A percentile compares a stretch with the other conserved stretches of the same genome.
Evolutionary conservation across 2,329 filamentous ascomycete species (phyloP).

Genomic region (Beauveria caledonica): DNA sequence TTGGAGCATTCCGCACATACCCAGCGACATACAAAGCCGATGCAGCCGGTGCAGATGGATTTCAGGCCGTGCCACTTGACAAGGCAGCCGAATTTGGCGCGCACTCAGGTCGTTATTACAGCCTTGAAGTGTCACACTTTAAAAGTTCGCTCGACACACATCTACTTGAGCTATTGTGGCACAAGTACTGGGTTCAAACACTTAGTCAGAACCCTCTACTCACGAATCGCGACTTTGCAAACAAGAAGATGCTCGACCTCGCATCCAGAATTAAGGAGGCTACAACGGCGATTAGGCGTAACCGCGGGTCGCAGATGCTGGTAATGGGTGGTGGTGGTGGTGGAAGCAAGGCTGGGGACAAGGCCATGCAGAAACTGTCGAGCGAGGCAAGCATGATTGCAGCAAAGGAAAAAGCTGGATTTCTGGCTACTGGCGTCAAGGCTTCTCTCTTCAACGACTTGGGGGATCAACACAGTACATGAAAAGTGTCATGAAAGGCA

Average conservation of each 20-base stretch:
- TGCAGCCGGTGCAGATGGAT: constrained; percentile 40
- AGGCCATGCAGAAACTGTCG: constrained; percentile 51
- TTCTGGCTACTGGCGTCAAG: constrained; percentile 56
- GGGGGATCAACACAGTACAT: constrained; percentile 15
- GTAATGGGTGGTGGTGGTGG: constrained; percentile 30
- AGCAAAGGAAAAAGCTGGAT: constrained; percentile 52
- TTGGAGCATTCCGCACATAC: constrained; percentile 91
- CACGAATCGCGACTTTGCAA: constrained; percentile 87
- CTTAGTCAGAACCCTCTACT: constrained; percentile 84
- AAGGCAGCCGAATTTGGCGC: constrained; percentile 96
- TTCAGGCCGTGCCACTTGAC: constrained; percentile 74
- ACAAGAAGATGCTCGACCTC: constrained; percentile 84
- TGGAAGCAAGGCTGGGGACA: constrained; percentile 37
- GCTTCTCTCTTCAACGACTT: constrained; percentile 49
- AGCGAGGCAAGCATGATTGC: constrained; percentile 53
- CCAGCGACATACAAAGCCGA: constrained; percentile 58
- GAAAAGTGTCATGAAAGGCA: not conserved
- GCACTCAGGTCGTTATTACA: constrained; percentile 84
- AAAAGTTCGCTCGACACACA: constrained; percentile 86
- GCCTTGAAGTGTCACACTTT: constrained; percentile 85
- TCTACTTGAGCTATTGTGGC: constrained; percentile 85
- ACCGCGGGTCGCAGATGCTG: constrained; percentile 19
- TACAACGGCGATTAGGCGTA: constrained; percentile 26
- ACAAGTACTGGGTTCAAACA: constrained; percentile 98
- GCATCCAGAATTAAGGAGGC: constrained; percentile 71